Evolutionary conservation across 2,329 filamentous ascomycete genomes (phyloP).

Genomic region (Aspergillus tubingensis): DNA sequence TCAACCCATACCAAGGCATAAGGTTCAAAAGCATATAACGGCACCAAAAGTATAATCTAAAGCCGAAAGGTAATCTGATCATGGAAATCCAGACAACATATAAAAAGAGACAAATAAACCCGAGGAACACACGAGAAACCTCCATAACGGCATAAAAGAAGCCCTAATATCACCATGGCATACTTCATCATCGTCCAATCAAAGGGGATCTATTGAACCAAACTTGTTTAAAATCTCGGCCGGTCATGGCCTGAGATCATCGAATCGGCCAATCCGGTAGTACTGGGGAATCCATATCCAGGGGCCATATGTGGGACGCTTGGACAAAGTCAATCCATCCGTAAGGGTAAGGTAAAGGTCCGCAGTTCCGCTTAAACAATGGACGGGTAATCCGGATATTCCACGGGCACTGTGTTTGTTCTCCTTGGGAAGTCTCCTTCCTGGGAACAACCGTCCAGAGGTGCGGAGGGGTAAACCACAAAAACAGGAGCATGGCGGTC

Average conservation of each 20-base stretch:
- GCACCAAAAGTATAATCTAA: neutral
- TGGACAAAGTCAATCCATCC: neutral
- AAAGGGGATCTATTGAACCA: neutral
- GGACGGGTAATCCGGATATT: conserved; percentile 10
- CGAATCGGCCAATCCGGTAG: conserved; percentile 4
- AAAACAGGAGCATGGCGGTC: neutral
- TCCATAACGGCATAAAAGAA: neutral
- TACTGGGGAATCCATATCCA: conserved; percentile 5
- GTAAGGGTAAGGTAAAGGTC: conserved; percentile 2
- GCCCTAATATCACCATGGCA: neutral
- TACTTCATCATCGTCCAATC: neutral
- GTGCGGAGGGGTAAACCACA: neutral
- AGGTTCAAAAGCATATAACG: neutral
- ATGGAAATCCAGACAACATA: neutral
- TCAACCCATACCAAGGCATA: neutral
- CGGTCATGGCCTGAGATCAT: neutral
- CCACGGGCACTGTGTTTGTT: conserved; percentile 10
- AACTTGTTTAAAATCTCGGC: neutral
- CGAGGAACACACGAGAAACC: neutral
- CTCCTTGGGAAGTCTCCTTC: conserved; percentile 5
- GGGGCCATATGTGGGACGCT: conserved; percentile 3
- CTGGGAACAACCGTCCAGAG: conserved; percentile 4
- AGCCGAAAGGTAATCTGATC: neutral
- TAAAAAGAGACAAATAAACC: conserved; percentile 1
- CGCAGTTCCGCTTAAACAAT: conserved; percentile 3